Evolutionary conservation across 78 protist genomes (phyloP).

Genomic region (Polysphondylium violaceum): DNA sequence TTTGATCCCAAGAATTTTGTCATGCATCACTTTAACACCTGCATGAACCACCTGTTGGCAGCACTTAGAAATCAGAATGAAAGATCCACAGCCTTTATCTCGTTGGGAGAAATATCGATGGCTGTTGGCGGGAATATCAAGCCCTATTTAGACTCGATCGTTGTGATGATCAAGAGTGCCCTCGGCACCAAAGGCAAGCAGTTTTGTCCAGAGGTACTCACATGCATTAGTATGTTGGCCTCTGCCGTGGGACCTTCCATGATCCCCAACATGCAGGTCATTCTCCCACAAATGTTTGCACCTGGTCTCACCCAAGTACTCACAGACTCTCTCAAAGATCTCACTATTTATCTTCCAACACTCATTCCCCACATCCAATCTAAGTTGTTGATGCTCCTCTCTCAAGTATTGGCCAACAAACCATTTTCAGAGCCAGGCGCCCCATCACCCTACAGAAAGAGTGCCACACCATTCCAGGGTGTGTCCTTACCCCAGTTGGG

Average conservation of each 20-base stretch:
- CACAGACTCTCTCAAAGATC: conserved; percentile 44
- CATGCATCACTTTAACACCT: conserved; percentile 45
- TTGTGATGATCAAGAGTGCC: conserved; percentile 25
- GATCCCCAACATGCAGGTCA: conserved; percentile 18
- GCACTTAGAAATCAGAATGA: conserved; percentile 64
- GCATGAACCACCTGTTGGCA: conserved; percentile 61
- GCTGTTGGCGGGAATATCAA: conserved; percentile 62
- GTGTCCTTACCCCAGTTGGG: conserved; percentile 12
- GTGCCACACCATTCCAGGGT: conserved; percentile 57
- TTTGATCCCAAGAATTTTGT: conserved; percentile 73
- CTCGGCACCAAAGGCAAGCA: conserved; percentile 55
- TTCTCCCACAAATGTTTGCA: conserved; percentile 72
- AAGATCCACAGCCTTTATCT: conserved; percentile 51
- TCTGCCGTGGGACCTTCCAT: conserved; percentile 58
- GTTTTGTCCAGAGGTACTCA: conserved; percentile 81
- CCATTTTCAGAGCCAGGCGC: conserved; percentile 56
- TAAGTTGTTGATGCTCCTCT: conserved; percentile 32
- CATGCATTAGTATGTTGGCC: conserved; percentile 80
- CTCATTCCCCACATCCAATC: conserved; percentile 77
- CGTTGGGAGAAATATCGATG: conserved; percentile 79
- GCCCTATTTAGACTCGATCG: conserved; percentile 61
- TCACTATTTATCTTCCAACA: conserved; percentile 60
- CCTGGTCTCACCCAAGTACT: conserved; percentile 50
- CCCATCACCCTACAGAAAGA: conserved; percentile 41
- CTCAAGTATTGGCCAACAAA: conserved; percentile 34